Evolutionary conservation across 2,329 filamentous ascomycete genomes (phyloP), one percentile per base, ranked within the genome.

Genomic region (Aureobasidium melanogenum): DNA sequence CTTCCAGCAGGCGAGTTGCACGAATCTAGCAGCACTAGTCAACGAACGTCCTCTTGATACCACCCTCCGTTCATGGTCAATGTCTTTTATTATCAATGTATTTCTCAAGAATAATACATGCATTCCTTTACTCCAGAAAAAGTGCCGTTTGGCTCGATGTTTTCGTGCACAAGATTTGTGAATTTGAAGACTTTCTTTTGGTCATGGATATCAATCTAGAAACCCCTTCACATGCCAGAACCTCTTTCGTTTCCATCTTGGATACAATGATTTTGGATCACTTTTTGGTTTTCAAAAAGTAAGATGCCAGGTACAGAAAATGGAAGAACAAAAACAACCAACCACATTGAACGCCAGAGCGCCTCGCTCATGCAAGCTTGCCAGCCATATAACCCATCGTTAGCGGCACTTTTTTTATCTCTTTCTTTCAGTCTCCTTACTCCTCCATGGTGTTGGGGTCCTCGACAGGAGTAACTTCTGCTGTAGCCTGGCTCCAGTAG

Each of bases 401-500:
- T 51, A 14, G n/a, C 28, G 26, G 41, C 41, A 24, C 44, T 10
- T 36, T 34, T 10, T 36, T 34, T 56, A n/a, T 57, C 26, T 34
- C 51, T 55, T 44, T 14, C 32, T 38, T 39, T 5, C 22, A 28
- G 8, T 5, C 3, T 19, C 10, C 12, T 36, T 61, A 61, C 60
- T 71, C 68, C 61, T 71, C 67, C 70, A 71, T 72, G 36, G 62
- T 64, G 26, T 65, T 63, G 55, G 56, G 32, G 22, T 61, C 63
- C 24, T 71, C 68, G 38, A 73, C 67, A 46, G 66, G 69, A 43
- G 67, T 72, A 7, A 74, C 71, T 32, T 72, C 70, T 59, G 70
- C 64, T 12, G 66, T 67, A 15, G 65, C 68, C 24, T 69, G 67
- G 63, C 70, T 73, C 72, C 72, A 75, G 56, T 73, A 73, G 14